Conservation (phyloP, 208 protist species). For the Leishmania mexicana region DNA sequence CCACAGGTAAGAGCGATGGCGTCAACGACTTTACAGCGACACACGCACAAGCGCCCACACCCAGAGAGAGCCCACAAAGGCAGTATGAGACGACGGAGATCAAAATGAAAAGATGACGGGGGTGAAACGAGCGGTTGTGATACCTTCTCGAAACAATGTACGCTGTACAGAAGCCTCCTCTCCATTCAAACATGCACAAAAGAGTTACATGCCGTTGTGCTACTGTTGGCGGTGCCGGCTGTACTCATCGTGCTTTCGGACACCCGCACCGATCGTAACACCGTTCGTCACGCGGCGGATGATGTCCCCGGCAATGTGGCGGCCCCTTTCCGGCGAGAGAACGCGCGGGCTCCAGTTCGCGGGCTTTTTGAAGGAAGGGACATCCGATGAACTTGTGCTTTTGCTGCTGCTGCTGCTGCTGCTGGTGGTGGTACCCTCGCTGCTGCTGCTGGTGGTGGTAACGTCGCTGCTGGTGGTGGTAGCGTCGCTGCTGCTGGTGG, state of each 20-base stretch:
- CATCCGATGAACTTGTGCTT: neutral
- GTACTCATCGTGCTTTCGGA: neutral
- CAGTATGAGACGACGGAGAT: neutral
- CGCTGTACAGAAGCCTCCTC: neutral
- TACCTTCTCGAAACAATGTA: neutral
- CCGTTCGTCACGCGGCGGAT: conserved; percentile 18
- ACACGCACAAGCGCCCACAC: no score
- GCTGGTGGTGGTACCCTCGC: neutral
- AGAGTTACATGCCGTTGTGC: neutral
- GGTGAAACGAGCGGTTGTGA: no score
- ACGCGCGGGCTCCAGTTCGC: neutral
- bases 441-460: neutral
- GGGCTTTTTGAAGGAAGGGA: neutral
- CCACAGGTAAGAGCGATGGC: no score
- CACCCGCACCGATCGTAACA: conserved; percentile 8
- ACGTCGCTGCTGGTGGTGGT: no score
- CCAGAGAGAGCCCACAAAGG: no score
- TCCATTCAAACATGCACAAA: neutral
- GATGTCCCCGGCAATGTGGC: conserved; percentile 7
- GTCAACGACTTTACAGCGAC: no score
- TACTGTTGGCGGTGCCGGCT: neutral
- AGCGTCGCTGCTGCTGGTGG: neutral
- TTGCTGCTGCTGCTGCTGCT: neutral
- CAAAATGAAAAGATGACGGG: neutral
- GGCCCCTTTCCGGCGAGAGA: neutral